These are phyloP conservation scores for Nitzschia inconspicua DNA, from an alignment of 108 stramenopile species.

Conservation along the genomic window DNA sequence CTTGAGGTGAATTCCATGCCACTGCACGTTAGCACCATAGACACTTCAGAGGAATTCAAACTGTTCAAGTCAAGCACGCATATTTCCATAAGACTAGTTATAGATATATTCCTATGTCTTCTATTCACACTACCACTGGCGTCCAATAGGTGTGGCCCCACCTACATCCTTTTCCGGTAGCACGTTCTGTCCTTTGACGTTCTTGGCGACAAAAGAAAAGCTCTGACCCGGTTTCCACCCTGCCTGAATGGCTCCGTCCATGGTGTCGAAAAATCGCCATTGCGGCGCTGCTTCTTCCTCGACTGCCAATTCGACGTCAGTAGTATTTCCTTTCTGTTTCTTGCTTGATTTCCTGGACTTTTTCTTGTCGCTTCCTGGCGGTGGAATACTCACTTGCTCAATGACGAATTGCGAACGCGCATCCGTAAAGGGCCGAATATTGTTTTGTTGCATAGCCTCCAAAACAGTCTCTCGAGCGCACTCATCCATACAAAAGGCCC, in stretches of 20 bases:
- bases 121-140: too few species aligned
- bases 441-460: constrained; percentile 83
- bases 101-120: too few species aligned
- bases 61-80: too few species aligned
- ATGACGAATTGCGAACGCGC: constrained; percentile 51
- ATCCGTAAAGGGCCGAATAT: constrained; percentile 75
- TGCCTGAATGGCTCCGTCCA: constrained; percentile 72
- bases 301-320: background rate
- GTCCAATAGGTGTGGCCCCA: constrained; percentile 5
- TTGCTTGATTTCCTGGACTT: constrained; percentile 48
- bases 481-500: constrained; percentile 82
- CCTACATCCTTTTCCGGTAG: constrained; percentile 1
- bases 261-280: constrained; percentile 61
- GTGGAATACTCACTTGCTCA: constrained; percentile 52
- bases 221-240: constrained; percentile 84
- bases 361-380: constrained; percentile 33
- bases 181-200: constrained; percentile 70
- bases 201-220: constrained; percentile 72
- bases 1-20: too few species aligned
- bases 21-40: too few species aligned
- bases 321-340: constrained; percentile 18
- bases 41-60: too few species aligned
- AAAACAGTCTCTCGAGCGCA: constrained; percentile 72
- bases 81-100: too few species aligned
- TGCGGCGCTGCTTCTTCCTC: constrained; percentile 16